Percentiles rank a stretch among this genome's conserved stretches.
Evolutionary conservation across 148 eudicot genomes (phyloP).

Genomic region (Vaccinium darrowii): DNA sequence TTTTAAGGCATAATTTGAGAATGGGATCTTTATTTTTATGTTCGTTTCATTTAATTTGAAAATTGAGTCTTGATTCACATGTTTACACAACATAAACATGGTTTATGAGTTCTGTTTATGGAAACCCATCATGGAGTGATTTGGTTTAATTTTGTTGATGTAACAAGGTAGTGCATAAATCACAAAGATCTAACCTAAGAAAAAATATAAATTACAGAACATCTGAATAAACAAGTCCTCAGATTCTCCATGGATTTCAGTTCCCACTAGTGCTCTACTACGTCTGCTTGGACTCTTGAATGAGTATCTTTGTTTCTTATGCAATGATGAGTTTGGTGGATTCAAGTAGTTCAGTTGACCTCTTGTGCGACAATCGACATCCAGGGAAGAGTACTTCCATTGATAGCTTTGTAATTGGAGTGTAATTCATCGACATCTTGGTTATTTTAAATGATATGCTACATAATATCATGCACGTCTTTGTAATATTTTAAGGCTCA

Average conservation of each 20-base stretch:
- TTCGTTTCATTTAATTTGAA: no score
- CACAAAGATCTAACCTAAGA: no score
- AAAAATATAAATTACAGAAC: no score
- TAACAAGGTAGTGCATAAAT: no score
- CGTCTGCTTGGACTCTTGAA: not conserved
- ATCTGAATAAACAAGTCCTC: no score
- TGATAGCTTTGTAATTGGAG: not conserved
- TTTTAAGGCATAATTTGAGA: no score
- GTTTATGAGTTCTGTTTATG: no score
- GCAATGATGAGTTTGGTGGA: not conserved
- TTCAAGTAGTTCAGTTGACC: not conserved
- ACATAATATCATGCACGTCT: not conserved
- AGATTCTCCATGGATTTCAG: not conserved
- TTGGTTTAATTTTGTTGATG: no score
- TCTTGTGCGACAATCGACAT: not conserved
- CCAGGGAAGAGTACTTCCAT: not conserved
- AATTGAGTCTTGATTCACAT: no score
- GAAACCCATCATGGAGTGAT: no score
- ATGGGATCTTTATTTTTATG: no score
- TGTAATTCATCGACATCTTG: not conserved
- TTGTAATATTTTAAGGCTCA: not conserved
- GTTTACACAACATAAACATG: no score
- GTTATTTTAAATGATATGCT: not conserved
- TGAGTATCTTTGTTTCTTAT: not conserved
- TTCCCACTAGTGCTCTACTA: not conserved